These are phyloP conservation scores for Carex pumila DNA, from an alignment of 176 grass and related monocot genomes.

Conservation along the genomic window DNA sequence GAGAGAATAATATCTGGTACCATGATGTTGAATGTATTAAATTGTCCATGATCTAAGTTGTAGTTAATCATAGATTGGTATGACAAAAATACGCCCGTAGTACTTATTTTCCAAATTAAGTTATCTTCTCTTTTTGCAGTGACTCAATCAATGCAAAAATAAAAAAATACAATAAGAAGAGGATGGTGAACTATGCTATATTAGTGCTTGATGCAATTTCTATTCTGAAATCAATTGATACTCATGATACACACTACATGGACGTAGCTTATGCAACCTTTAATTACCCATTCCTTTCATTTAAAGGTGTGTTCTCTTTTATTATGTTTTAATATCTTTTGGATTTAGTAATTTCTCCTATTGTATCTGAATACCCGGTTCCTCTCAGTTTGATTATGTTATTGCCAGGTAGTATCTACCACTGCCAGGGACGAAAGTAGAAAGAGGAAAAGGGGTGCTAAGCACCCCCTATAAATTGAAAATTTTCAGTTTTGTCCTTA, in stretches of 20 bases:
- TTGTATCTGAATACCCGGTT: background rate
- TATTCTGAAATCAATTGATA: conserved; percentile 40
- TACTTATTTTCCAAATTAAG: background rate
- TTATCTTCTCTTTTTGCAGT: conserved; percentile 30
- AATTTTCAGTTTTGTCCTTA: too few species aligned
- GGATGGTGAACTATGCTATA: conserved; percentile 78
- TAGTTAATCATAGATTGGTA: conserved; percentile 8
- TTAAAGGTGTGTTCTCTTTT: conserved; percentile 39
- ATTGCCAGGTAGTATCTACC: background rate
- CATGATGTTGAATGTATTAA: background rate
- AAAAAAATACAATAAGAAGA: conserved; percentile 34
- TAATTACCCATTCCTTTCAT: conserved; percentile 59
- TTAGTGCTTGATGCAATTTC: conserved; percentile 57
- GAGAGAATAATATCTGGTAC: conserved; percentile 49
- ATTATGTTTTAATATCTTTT: background rate
- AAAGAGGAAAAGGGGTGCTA: too few species aligned
- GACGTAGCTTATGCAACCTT: conserved; percentile 46
- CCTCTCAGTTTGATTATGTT: background rate
- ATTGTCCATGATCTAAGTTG: background rate
- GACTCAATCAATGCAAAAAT: conserved; percentile 25
- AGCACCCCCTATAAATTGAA: too few species aligned
- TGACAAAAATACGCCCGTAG: background rate
- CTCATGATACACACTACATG: conserved; percentile 28
- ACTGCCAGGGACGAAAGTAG: too few species aligned
- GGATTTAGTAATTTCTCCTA: background rate